These are phyloP conservation scores for Parasitella parasitica DNA, from an alignment of 371 early-diverging fungal genomes.

Conservation along the genomic window DNA sequence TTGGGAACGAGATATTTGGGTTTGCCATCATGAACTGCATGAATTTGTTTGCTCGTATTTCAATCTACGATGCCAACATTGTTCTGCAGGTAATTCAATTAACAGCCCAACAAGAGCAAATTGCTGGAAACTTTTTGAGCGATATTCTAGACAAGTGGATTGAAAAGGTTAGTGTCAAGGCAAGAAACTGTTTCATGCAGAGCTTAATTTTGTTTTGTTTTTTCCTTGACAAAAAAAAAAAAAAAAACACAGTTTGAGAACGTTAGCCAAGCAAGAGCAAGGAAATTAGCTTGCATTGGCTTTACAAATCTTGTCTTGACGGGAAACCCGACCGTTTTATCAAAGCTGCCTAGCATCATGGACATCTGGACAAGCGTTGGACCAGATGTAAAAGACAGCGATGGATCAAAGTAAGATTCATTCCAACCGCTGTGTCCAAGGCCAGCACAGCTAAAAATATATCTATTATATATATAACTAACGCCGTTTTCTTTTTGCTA, in stretches of 20 bases:
- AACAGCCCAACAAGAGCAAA: conserved; percentile 48
- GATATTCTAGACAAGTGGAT: conserved; percentile 61
- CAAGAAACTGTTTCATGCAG: no score
- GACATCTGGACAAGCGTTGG: conserved; percentile 67
- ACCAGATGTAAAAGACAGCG: conserved; percentile 60
- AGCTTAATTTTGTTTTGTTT: no score
- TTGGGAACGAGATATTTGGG: conserved; percentile 59
- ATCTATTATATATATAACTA: no score
- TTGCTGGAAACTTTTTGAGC: conserved; percentile 39
- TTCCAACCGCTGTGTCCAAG: no score
- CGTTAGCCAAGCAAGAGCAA: conserved; percentile 68
- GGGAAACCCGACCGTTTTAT: conserved; percentile 44
- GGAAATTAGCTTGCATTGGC: conserved; percentile 74
- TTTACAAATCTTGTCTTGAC: conserved; percentile 63
- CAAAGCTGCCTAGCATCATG: conserved; percentile 52
- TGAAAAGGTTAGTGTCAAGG: conserved; percentile 71
- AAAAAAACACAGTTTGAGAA: conserved; percentile 77
- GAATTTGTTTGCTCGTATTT: conserved; percentile 62
- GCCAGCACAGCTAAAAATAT: no score
- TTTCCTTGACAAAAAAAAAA: no score
- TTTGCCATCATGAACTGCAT: conserved; percentile 68
- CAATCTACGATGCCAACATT: conserved; percentile 57
- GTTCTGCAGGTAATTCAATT: conserved; percentile 47
- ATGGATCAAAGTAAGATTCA: conserved; percentile 53
- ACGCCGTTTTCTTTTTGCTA: conserved; percentile 5